Percentiles rank a stretch among this genome's conserved stretches.
Evolutionary conservation across 371 early-diverging fungal species (phyloP).

Genomic region (Rhizopus microsporus): DNA sequence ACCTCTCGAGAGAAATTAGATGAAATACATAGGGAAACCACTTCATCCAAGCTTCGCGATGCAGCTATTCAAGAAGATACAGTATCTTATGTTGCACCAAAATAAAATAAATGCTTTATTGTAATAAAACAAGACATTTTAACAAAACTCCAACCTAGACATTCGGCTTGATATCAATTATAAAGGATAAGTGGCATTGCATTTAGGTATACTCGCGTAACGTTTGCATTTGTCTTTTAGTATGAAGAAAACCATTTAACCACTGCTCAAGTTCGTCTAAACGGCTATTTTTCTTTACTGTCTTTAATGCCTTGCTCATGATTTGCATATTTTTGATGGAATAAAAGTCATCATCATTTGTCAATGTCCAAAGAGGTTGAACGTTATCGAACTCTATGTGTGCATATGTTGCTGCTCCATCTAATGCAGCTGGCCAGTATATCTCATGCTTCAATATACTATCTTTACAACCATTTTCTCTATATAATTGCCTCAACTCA

Average conservation of each 20-base stretch:
- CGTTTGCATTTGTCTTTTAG: neutral
- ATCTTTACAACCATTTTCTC: neutral
- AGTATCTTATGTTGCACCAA: too few species aligned
- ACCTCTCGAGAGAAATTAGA: slow-evolving; percentile 46
- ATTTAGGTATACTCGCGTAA: too few species aligned
- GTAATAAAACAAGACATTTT: too few species aligned
- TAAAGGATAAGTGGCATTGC: too few species aligned
- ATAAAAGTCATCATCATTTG: neutral
- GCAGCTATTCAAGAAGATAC: neutral
- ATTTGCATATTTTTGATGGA: neutral
- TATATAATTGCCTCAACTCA: neutral
- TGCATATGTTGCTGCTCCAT: neutral
- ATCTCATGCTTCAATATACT: neutral
- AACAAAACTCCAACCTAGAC: too few species aligned
- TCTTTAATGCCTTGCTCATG: neutral
- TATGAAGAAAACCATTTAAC: neutral
- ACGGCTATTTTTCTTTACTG: neutral
- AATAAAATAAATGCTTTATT: too few species aligned
- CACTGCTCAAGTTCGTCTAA: neutral
- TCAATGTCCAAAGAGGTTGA: neutral
- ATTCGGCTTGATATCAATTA: too few species aligned
- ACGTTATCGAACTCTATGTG: neutral
- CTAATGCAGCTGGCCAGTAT: neutral
- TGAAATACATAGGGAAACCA: slow-evolving; percentile 45
- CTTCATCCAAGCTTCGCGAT: slow-evolving; percentile 39